Evolutionary conservation across 805 yeast genomes (phyloP), one percentile per base, ranked within the genome.

Genomic region (Starmerella kuoi): DNA sequence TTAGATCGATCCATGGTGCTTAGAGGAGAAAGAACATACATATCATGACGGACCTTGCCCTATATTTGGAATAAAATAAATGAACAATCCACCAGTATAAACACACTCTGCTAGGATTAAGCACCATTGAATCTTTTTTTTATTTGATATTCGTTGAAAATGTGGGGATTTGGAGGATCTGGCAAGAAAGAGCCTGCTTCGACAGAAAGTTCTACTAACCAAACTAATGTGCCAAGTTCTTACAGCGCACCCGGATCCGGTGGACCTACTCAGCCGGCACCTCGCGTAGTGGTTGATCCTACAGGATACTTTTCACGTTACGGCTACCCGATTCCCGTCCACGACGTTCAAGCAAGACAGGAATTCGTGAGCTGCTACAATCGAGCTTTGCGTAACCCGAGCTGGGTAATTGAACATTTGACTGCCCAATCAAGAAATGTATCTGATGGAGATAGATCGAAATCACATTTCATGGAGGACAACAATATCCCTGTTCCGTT

Each of bases 321-420:
- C 58, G 98, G 98, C 3, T 85, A 83, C 55, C 98, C 97, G 0
- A 95, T 95, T 1, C 97, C 97, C 0, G 71, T 82, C 25, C 93
- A 85, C 60, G 98, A 91, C 57, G 61, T 88, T 45, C 74, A 75
- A 43, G 73, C 67, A 9, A 69, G 84, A 47, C 67, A 69, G 43
- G 95, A 86, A 62, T 91, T 79, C 59, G 73, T 88, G 17, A 75
- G 91, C 41, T 83, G 91, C 52, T 91, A 77, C 61, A 88, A 91
- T 57, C 72, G 98, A 51, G 72, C 77, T 48, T 80, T 77, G 26
- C 70, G 87, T 46, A 85, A 84, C 56, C 98, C 98, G 21, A 75
- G 47, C 39, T 62, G 80, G 71, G 77, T 79, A 18, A 67, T 87
- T 27, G 96, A 88, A 62, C 95, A 87, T 57, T 69, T 87, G 42